These are phyloP conservation scores for Daedaleopsis nitida DNA, from an alignment of 768 basidiomycete genomes.

Conservation along the genomic window DNA sequence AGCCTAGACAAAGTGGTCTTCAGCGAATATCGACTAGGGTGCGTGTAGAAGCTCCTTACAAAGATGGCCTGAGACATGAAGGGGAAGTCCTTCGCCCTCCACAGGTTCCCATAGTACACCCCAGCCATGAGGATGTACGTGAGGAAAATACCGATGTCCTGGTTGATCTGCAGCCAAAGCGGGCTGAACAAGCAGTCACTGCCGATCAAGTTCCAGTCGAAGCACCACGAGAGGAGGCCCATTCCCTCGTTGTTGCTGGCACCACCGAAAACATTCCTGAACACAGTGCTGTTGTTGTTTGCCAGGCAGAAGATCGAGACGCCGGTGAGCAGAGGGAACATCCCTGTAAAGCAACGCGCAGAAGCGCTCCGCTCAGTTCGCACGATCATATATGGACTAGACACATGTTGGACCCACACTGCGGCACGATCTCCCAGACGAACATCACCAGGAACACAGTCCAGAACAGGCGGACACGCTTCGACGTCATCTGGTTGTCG, in stretches of 20 bases:
- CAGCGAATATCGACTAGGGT: background rate
- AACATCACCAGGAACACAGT: slow-evolving; percentile 36
- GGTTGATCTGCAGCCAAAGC: slow-evolving; percentile 29
- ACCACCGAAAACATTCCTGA: slow-evolving; percentile 36
- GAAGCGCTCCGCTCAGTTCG: slow-evolving; percentile 7
- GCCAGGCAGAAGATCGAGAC: slow-evolving; percentile 40
- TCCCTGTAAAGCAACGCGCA: slow-evolving; percentile 39
- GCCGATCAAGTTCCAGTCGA: slow-evolving; percentile 66
- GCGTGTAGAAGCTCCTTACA: slow-evolving; percentile 14
- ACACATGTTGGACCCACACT: slow-evolving; percentile 34
- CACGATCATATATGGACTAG: background rate
- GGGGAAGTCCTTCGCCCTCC: slow-evolving; percentile 62
- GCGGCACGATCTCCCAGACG: slow-evolving; percentile 40
- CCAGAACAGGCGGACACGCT: slow-evolving; percentile 44
- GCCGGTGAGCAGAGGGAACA: slow-evolving; percentile 36
- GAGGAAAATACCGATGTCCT: slow-evolving; percentile 32
- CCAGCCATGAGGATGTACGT: slow-evolving; percentile 34
- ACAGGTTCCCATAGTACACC: slow-evolving; percentile 47
- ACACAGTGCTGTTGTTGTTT: slow-evolving; percentile 31
- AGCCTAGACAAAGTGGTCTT: slow-evolving; percentile 11
- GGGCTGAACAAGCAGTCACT: slow-evolving; percentile 41
- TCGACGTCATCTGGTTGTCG: slow-evolving; percentile 38
- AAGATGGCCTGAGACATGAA: slow-evolving; percentile 43
- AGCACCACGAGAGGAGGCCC: slow-evolving; percentile 56
- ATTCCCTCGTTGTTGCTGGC: slow-evolving; percentile 56